phyloP scores from a whole-genome alignment of 176 grass and related monocot species.

The Calamus simplicifolius region DNA sequence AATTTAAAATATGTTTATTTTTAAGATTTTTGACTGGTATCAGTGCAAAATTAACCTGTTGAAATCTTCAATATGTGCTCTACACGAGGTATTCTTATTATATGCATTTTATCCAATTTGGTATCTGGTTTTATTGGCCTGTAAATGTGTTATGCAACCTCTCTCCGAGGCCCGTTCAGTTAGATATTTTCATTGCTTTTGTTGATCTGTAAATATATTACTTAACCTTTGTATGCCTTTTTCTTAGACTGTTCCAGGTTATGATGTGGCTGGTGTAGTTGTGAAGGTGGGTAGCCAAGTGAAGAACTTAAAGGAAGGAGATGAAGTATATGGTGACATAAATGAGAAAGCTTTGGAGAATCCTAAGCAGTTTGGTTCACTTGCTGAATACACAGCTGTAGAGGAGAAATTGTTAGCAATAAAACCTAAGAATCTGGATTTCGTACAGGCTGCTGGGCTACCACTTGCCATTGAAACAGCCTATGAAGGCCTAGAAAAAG shows the following conservation, averaged over 20 bases:
- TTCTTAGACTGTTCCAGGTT: slow-evolving; percentile 76
- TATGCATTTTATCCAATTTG: no score
- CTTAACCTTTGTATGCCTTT: no score
- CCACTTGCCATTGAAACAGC: slow-evolving; percentile 73
- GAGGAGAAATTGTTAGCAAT: slow-evolving; percentile 80
- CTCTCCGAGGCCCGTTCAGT: no score
- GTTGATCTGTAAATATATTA: no score
- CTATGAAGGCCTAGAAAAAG: slow-evolving; percentile 49
- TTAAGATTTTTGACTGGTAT: no score
- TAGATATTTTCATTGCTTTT: no score
- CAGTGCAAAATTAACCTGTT: no score
- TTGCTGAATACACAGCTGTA: slow-evolving; percentile 76
- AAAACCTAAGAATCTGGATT: slow-evolving; percentile 68
- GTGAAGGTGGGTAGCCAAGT: slow-evolving; percentile 71
- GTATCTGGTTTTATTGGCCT: no score
- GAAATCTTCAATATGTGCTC: no score
- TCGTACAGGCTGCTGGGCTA: slow-evolving; percentile 51
- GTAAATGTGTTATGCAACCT: no score
- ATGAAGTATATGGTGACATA: slow-evolving; percentile 94
- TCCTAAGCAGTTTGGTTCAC: slow-evolving; percentile 76
- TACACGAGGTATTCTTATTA: no score
- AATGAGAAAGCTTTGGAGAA: slow-evolving; percentile 74
- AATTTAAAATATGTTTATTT: no score
- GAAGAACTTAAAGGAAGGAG: slow-evolving; percentile 54
- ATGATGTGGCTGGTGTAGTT: slow-evolving; percentile 74